A percentile compares a stretch with the other conserved stretches of the same genome.
These are phyloP conservation scores for Globisporangium cystogenes DNA, from an alignment of 352 stramenopile genomes.

Conservation along the genomic window DNA sequence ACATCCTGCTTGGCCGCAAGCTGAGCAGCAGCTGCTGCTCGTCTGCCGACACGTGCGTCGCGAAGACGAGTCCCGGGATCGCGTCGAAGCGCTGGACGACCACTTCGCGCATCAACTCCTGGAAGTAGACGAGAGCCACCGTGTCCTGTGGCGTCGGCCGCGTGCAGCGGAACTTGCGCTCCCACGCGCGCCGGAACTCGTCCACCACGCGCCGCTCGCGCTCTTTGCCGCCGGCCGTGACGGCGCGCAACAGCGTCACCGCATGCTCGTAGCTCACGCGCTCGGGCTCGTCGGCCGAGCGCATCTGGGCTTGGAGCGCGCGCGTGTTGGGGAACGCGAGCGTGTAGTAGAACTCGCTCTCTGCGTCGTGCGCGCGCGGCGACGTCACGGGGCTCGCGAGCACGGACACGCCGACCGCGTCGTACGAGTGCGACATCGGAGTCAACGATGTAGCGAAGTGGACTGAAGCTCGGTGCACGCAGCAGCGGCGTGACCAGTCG, in stretches of 20 bases:
- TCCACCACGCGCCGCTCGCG: conserved; percentile 32
- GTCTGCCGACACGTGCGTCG: conserved; percentile 21
- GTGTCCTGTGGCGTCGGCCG: conserved; percentile 36
- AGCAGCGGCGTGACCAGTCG: too few species aligned
- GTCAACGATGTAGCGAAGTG: too few species aligned
- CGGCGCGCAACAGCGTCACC: conserved; percentile 35
- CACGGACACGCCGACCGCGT: conserved; percentile 37
- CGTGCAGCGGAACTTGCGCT: conserved; percentile 59
- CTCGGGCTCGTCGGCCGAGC: neutral
- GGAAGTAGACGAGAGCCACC: conserved; percentile 45
- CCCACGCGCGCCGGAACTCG: conserved; percentile 54
- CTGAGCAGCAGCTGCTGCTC: conserved; percentile 29
- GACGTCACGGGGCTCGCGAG: conserved; percentile 33
- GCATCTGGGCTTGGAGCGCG: neutral
- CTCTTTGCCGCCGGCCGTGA: conserved; percentile 39
- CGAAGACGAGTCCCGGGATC: conserved; percentile 35
- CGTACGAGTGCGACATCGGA: conserved; percentile 25
- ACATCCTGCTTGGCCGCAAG: conserved; percentile 36
- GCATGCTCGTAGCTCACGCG: conserved; percentile 50
- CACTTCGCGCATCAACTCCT: conserved; percentile 62
- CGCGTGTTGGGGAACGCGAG: conserved; percentile 58
- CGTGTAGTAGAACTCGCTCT: conserved; percentile 66
- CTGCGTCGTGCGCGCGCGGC: conserved; percentile 18
- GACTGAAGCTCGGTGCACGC: too few species aligned
- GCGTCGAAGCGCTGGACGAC: conserved; percentile 59